Evolutionary conservation across 108 stramenopile genomes (phyloP), one percentile per base, ranked within the genome.

Genomic region (Cyclostephanos invisitatus): DNA sequence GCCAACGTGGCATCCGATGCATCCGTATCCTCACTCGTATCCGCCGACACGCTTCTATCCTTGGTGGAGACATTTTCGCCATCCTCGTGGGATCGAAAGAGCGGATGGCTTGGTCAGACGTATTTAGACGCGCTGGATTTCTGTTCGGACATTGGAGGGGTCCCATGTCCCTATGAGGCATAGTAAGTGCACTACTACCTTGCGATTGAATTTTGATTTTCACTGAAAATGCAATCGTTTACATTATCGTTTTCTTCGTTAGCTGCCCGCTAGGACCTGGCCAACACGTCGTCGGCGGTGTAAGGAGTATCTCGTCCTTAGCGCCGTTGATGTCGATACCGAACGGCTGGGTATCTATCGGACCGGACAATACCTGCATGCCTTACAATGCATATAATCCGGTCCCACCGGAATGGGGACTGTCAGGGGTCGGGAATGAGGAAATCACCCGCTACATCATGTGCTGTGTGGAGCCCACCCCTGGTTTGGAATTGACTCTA

Each of bases 91-190:
- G 62, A 64, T 64, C 67, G 75, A 2, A 0, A 20, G 12, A 36
- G 36, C 0, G 75, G 75, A 56, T 76, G 75, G 75, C 17, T 32
- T 11, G 75, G 75, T 11, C 24, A 42, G 17, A 47, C 42, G 32
- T 76, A 66, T 47, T 1, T 14, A 8, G 49, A 27, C 9, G 74
- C 67, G 21, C 3, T 36, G 25, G 1, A 21, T 2, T 75, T 75
- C 49, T 75, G 74, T 60, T 11, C 57, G 48, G 15, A 59, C 42
- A 24, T 15, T 18, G 62, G 50, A n/a, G 46, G 9, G 29, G 40
- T 77, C 17, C 64, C 61, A 10, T 77, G 75, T 38, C 75, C 75
- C 7, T 77, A 77, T 47, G 75, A 77, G 29, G 68, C 68, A 7
- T 69, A 69, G 32, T 32, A 32, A 32, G 32, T 32, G 32, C 32